Evolutionary conservation across 768 basidiomycete species (phyloP).

Genomic region (Hericium alpestre): DNA sequence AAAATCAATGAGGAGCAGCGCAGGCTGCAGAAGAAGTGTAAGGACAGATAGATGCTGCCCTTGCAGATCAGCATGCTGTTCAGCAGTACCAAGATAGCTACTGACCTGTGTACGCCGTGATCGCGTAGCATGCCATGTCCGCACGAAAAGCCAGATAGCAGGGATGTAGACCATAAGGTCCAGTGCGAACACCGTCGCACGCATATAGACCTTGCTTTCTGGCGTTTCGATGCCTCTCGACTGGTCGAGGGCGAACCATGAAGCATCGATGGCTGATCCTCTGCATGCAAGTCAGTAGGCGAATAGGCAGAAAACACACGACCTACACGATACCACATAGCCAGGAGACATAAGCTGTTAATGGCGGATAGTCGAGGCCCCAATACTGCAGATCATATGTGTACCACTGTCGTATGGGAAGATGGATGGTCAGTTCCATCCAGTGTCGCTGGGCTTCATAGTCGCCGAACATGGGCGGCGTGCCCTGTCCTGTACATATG

Average conservation of each 20-base stretch:
- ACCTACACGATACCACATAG: conserved; percentile 67
- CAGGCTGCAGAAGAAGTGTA: conserved; percentile 72
- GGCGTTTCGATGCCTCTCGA: conserved; percentile 67
- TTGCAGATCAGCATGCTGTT: not conserved
- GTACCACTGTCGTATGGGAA: conserved; percentile 76
- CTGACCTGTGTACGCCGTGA: conserved; percentile 73
- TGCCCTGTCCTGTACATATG: conserved; percentile 39
- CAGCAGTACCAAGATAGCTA: not conserved
- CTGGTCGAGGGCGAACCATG: conserved; percentile 61
- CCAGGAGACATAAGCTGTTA: conserved; percentile 88
- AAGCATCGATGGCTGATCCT: conserved; percentile 37
- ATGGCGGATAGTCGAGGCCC: conserved; percentile 91
- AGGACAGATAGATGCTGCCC: conserved; percentile 55
- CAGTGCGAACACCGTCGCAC: conserved; percentile 55
- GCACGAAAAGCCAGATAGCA: conserved; percentile 56
- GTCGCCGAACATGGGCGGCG: conserved; percentile 83
- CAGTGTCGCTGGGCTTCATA: conserved; percentile 92
- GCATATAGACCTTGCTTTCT: conserved; percentile 69
- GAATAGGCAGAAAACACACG: not conserved
- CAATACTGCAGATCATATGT: conserved; percentile 81
- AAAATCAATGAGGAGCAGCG: conserved; percentile 75
- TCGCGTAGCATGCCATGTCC: conserved; percentile 54
- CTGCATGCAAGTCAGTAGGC: conserved; percentile 19
- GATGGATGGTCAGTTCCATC: conserved; percentile 83
- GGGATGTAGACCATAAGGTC: conserved; percentile 71